phyloP scores from a whole-genome alignment of 2,329 filamentous ascomycete species.

The Aspergillus sp. region DNA sequence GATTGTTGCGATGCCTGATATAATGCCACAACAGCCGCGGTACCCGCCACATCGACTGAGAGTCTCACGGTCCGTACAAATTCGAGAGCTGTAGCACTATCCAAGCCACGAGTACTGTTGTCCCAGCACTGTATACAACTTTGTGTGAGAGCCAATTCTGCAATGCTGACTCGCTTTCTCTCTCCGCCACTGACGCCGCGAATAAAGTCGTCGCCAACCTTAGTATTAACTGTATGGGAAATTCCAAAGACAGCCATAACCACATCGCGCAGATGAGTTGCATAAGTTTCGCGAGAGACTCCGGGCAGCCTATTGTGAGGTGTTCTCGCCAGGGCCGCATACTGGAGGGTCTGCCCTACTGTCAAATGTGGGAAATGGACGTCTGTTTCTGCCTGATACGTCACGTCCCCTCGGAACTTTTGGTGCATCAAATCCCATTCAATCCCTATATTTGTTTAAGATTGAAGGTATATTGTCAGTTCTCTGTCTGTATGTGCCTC shows the following conservation, averaged over 20 bases:
- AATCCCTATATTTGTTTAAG: slow-evolving; percentile 29
- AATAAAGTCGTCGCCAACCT: slow-evolving; percentile 11
- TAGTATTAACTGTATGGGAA: slow-evolving; percentile 10
- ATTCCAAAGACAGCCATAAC: slow-evolving; percentile 6
- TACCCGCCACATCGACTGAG: background rate
- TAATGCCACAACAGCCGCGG: background rate
- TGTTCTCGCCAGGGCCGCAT: slow-evolving; percentile 50
- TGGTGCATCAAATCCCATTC: background rate
- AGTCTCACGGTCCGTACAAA: slow-evolving; percentile 47
- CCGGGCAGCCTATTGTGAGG: background rate
- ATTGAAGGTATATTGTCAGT: background rate
- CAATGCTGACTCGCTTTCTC: slow-evolving; percentile 9
- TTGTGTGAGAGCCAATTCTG: background rate
- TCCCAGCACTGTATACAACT: slow-evolving; percentile 34
- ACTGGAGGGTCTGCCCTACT: slow-evolving; percentile 68
- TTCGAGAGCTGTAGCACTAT: slow-evolving; percentile 54
- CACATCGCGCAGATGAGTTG: slow-evolving; percentile 6
- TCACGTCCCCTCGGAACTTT: slow-evolving; percentile 63
- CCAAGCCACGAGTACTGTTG: slow-evolving; percentile 41
- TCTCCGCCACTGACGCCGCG: slow-evolving; percentile 15
- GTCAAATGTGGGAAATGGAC: slow-evolving; percentile 73
- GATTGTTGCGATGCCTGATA: background rate
- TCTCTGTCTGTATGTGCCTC: background rate
- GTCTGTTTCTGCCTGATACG: slow-evolving; percentile 79
- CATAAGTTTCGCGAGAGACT: background rate